These are phyloP conservation scores for Backusella macrospora DNA, from an alignment of 192 early-diverging fungal genomes.

Conservation along the genomic window DNA sequence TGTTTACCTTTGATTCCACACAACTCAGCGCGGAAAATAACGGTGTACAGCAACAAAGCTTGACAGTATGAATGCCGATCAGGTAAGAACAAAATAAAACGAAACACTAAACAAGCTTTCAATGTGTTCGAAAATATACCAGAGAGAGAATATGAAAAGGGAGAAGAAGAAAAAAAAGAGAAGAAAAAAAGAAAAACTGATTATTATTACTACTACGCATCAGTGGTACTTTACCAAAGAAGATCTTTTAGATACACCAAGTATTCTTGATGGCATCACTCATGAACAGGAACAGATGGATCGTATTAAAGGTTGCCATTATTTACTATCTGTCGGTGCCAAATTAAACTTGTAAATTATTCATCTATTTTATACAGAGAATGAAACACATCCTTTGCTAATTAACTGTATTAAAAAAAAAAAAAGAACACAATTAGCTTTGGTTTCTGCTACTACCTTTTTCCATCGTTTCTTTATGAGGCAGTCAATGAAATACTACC, in stretches of 20 bases:
- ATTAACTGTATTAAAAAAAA: neutral
- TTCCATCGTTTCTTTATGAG: conserved; percentile 84
- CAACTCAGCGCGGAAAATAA: conserved; percentile 12
- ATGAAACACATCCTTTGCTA: neutral
- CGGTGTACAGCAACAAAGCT: too few relatives aligned
- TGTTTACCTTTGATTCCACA: neutral
- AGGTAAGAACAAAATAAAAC: neutral
- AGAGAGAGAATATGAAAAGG: too few relatives aligned
- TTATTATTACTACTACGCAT: neutral
- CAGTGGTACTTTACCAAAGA: conserved; percentile 56
- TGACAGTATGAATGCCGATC: neutral
- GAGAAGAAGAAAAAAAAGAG: too few relatives aligned
- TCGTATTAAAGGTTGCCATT: conserved; percentile 54
- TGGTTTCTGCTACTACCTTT: conserved; percentile 67
- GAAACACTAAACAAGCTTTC: neutral
- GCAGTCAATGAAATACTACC: conserved; percentile 60
- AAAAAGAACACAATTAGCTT: conserved; percentile 52
- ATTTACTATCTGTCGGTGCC: conserved; percentile 51
- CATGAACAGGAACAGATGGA: conserved; percentile 58
- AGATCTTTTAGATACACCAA: conserved; percentile 56
- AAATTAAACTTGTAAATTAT: conserved; percentile 48
- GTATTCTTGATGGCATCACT: conserved; percentile 51
- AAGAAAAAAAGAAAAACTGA: too few relatives aligned
- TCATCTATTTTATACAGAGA: neutral
- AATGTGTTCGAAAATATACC: too few relatives aligned